Evolutionary conservation across 345 rosid genomes (phyloP).

Genomic region (Hirschfeldia incana): DNA sequence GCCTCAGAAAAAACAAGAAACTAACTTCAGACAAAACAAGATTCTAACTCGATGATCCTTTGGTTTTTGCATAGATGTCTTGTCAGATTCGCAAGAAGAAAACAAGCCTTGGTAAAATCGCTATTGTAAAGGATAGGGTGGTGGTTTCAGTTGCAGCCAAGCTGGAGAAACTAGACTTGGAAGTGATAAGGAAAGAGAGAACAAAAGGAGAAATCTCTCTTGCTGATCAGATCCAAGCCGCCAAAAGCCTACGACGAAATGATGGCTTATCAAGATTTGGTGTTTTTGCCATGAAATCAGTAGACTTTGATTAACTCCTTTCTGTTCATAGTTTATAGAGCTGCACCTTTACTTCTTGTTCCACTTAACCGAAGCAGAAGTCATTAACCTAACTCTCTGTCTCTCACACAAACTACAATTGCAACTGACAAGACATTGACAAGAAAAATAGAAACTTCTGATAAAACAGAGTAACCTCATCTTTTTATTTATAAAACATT

Average conservation of each 20-base stretch:
- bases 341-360: constrained; percentile 1
- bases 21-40: background rate
- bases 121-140: constrained; percentile 31
- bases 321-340: background rate
- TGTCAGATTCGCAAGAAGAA: constrained; percentile 66
- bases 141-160: constrained; percentile 41
- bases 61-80: constrained; percentile 7
- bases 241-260: constrained; percentile 54
- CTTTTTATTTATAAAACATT: constrained; percentile 26
- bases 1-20: background rate
- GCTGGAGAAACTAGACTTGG: constrained; percentile 64
- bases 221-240: constrained; percentile 82
- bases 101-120: constrained; percentile 39
- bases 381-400: background rate
- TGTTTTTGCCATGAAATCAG: constrained; percentile 23
- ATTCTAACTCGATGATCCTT: background rate
- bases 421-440: background rate
- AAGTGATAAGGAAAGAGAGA: constrained; percentile 57
- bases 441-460: background rate
- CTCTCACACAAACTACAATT: background rate
- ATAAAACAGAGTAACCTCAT: background rate
- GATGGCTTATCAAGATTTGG: constrained; percentile 20
- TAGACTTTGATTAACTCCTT: constrained; percentile 15
- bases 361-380: background rate
- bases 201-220: constrained; percentile 55